Evolutionary conservation across 768 basidiomycete genomes (phyloP).

Genomic region (Phylloporus sp.): DNA sequence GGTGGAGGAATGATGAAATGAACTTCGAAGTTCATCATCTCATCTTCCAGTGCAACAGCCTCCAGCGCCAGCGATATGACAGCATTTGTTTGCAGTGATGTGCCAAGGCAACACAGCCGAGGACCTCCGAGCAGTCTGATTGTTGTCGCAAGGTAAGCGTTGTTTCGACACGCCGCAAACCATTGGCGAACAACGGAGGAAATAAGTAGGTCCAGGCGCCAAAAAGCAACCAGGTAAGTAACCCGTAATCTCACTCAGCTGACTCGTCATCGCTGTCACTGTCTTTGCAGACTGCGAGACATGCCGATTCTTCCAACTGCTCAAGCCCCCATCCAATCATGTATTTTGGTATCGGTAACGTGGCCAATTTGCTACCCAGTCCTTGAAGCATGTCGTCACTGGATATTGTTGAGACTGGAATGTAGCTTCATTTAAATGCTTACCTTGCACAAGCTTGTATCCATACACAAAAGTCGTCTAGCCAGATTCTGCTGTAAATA

Average conservation of each 20-base stretch:
- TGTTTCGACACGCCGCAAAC: neutral
- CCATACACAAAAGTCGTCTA: slow-evolving; percentile 86
- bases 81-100: neutral
- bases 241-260: slow-evolving; percentile 18
- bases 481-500: slow-evolving; percentile 83
- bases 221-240: too few species aligned
- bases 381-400: slow-evolving; percentile 57
- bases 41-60: neutral
- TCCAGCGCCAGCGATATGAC: neutral
- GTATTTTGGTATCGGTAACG: slow-evolving; percentile 46
- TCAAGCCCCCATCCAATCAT: slow-evolving; percentile 70
- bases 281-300: slow-evolving; percentile 33
- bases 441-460: slow-evolving; percentile 66
- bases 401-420: slow-evolving; percentile 6
- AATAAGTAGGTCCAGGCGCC: neutral
- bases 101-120: neutral
- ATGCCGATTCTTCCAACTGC: slow-evolving; percentile 56
- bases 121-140: neutral
- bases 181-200: slow-evolving; percentile 1
- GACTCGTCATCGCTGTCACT: slow-evolving; percentile 74
- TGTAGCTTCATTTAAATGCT: slow-evolving; percentile 16
- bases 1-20: neutral
- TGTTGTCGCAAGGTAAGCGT: neutral
- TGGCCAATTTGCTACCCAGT: slow-evolving; percentile 43
- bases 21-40: neutral